Percentiles rank a stretch among this genome's conserved stretches.
These are phyloP conservation scores for Huntiella bhutanensis DNA, from an alignment of 2,329 filamentous ascomycete genomes.

Conservation along the genomic window DNA sequence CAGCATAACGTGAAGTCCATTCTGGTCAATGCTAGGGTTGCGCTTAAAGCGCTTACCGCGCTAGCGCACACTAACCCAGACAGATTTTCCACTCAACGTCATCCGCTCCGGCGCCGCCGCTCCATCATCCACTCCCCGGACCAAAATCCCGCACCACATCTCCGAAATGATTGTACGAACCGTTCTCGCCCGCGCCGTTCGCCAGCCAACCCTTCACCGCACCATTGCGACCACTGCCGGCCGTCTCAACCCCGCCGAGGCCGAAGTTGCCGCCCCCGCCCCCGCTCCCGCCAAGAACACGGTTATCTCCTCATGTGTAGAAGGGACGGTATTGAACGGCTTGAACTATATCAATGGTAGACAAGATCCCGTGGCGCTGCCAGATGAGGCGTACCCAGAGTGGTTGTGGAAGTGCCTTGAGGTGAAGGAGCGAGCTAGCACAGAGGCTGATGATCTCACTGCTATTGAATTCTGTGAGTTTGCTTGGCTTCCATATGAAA, in stretches of 20 bases:
- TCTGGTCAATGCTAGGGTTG: background rate
- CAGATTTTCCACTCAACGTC: constrained; percentile 8
- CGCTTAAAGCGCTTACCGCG: constrained; percentile 3
- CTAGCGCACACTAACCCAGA: background rate
- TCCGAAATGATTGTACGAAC: constrained; percentile 14
- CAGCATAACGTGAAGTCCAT: too few species aligned
- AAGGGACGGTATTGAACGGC: constrained; percentile 52
- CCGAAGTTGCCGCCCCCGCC: constrained; percentile 2
- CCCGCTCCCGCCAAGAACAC: constrained; percentile 8
- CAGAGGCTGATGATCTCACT: constrained; percentile 31
- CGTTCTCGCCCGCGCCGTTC: constrained; percentile 1
- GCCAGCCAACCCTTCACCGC: constrained; percentile 6
- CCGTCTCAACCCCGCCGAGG: constrained; percentile 1
- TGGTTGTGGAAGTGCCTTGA: constrained; percentile 65
- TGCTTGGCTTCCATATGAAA: background rate
- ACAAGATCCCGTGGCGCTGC: constrained; percentile 51
- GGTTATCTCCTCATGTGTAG: constrained; percentile 30
- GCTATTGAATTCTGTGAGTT: constrained; percentile 66
- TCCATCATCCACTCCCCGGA: background rate
- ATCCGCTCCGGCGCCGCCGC: background rate
- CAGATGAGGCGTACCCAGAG: constrained; percentile 57
- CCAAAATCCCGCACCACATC: background rate
- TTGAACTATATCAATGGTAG: constrained; percentile 61
- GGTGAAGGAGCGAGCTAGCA: constrained; percentile 33
- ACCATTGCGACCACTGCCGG: constrained; percentile 5